Evolutionary conservation across 2,329 filamentous ascomycete genomes (phyloP).

Genomic region (Fusarium duplospermum): DNA sequence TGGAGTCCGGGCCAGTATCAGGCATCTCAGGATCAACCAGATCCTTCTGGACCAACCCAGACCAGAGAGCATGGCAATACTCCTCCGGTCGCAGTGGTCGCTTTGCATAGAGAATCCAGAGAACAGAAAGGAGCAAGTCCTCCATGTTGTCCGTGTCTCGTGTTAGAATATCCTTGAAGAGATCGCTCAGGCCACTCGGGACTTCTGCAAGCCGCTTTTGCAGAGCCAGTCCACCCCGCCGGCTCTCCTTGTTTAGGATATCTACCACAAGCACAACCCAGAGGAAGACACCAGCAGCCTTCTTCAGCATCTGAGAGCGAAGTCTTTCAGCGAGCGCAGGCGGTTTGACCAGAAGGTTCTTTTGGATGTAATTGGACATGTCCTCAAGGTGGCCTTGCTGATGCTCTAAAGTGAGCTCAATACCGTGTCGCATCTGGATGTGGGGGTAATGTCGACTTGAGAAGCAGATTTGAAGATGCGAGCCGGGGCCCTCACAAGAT

Average conservation of each 20-base stretch:
- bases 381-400: conserved; percentile 43
- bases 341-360: conserved; percentile 7
- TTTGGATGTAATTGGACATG: conserved; percentile 35
- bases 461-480: conserved; percentile 53
- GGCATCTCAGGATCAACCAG: fast-evolving
- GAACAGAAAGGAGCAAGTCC: conserved; percentile 58
- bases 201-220: conserved; percentile 48
- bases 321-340: background rate
- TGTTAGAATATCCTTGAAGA: conserved; percentile 64
- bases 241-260: conserved; percentile 52
- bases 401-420: conserved; percentile 42
- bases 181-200: conserved; percentile 53
- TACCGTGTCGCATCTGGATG: conserved; percentile 48
- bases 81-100: conserved; percentile 56
- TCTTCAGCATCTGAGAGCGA: conserved; percentile 45
- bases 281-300: conserved; percentile 57
- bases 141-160: conserved; percentile 57
- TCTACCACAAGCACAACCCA: conserved; percentile 55
- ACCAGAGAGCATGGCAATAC: conserved; percentile 51
- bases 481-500: conserved; percentile 10
- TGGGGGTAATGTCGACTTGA: conserved; percentile 62
- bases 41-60: background rate
- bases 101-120: conserved; percentile 64
- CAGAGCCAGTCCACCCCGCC: conserved; percentile 42
- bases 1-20: background rate